Percentiles rank a stretch among this genome's conserved stretches.
phyloP scores from a whole-genome alignment of 2,329 filamentous ascomycete genomes.

The Elsinoe necatrix region DNA sequence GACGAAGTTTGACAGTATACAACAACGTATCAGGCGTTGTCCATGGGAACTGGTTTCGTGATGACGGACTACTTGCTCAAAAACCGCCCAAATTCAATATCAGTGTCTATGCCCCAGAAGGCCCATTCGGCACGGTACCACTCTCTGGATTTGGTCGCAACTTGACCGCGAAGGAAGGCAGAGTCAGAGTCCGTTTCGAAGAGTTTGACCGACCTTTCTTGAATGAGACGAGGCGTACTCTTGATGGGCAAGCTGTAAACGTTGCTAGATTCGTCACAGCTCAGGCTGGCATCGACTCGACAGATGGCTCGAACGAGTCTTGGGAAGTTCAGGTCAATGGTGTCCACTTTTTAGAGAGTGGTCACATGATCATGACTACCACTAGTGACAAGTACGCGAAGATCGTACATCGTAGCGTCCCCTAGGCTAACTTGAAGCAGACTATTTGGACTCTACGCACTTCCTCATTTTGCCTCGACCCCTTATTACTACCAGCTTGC shows the following conservation, averaged over 20 bases:
- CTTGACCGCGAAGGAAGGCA: slow-evolving; percentile 64
- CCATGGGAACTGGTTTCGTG: slow-evolving; percentile 65
- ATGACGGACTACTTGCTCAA: slow-evolving; percentile 41
- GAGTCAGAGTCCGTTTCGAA: slow-evolving; percentile 59
- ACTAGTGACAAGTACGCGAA: slow-evolving; percentile 67
- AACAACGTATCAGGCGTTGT: slow-evolving; percentile 70
- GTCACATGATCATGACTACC: slow-evolving; percentile 72
- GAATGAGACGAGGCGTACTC: slow-evolving; percentile 28
- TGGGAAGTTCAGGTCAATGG: slow-evolving; percentile 77
- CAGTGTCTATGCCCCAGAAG: slow-evolving; percentile 52
- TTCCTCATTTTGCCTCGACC: slow-evolving; percentile 71
- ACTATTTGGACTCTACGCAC: slow-evolving; percentile 73
- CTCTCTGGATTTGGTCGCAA: slow-evolving; percentile 63
- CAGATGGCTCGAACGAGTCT: slow-evolving; percentile 58
- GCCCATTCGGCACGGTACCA: slow-evolving; percentile 52
- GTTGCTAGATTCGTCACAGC: slow-evolving; percentile 61
- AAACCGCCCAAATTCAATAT: slow-evolving; percentile 39
- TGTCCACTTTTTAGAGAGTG: slow-evolving; percentile 75
- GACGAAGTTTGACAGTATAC: slow-evolving; percentile 53
- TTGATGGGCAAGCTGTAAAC: slow-evolving; percentile 32
- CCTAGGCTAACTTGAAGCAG: not conserved
- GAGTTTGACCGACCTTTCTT: slow-evolving; percentile 37
- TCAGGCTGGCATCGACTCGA: slow-evolving; percentile 63
- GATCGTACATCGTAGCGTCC: not conserved
- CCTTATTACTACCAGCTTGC: slow-evolving; percentile 41